These are phyloP conservation scores for Alternaria infectoria DNA, from an alignment of 2,329 filamentous ascomycete genomes.

Conservation along the genomic window DNA sequence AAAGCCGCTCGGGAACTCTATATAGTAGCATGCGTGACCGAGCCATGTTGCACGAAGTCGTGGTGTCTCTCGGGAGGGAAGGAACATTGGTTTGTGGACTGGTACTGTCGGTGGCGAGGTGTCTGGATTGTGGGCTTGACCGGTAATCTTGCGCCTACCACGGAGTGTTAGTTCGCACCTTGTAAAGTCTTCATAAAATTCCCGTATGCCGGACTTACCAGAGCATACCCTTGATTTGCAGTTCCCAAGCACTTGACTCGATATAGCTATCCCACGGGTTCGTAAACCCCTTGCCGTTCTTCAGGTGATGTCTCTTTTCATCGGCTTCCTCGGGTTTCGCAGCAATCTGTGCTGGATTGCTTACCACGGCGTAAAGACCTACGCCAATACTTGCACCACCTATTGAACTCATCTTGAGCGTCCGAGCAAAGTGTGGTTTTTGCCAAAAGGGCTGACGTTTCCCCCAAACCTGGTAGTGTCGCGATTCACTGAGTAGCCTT, in stretches of 20 bases:
- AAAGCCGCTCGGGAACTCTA: slow-evolving; percentile 86
- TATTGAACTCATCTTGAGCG: slow-evolving; percentile 41
- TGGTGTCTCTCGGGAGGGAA: slow-evolving; percentile 63
- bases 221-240: slow-evolving; percentile 47
- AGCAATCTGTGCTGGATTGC: slow-evolving; percentile 47
- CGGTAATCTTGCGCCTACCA: slow-evolving; percentile 55
- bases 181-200: not conserved
- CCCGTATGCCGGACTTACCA: slow-evolving; percentile 37
- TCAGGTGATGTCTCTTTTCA: slow-evolving; percentile 58
- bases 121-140: slow-evolving; percentile 63
- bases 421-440: slow-evolving; percentile 27
- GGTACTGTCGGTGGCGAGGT: slow-evolving; percentile 70
- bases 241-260: slow-evolving; percentile 43
- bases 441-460: slow-evolving; percentile 19
- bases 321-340: slow-evolving; percentile 54
- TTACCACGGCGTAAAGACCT: slow-evolving; percentile 51
- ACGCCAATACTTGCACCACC: slow-evolving; percentile 32
- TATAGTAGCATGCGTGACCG: slow-evolving; percentile 90
- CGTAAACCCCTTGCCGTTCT: slow-evolving; percentile 60
- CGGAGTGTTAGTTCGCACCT: not conserved
- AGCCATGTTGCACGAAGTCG: slow-evolving; percentile 89
- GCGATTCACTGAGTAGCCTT: not conserved
- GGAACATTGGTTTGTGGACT: slow-evolving; percentile 71
- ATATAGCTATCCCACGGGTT: slow-evolving; percentile 64
- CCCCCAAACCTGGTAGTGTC: not conserved